A percentile compares a stretch with the other conserved stretches of the same genome.
Evolutionary conservation across 352 stramenopile species (phyloP).

Genomic region (Phytophthora sansomeana): DNA sequence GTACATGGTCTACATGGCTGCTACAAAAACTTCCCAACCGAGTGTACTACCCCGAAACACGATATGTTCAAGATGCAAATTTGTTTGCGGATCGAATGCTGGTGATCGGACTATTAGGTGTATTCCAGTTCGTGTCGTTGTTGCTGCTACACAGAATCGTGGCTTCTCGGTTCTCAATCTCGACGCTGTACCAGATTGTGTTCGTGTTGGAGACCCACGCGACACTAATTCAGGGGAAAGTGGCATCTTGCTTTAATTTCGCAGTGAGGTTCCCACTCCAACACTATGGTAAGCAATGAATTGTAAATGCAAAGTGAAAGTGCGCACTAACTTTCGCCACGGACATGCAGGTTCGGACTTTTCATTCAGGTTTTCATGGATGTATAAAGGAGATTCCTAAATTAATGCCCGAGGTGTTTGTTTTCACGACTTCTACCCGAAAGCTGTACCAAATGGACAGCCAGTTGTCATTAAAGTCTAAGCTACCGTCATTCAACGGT

Average conservation of each 20-base stretch:
- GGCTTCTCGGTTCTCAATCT: constrained; percentile 14
- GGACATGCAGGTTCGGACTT: constrained; percentile 1
- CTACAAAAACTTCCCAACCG: constrained; percentile 23
- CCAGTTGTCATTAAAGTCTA: no score
- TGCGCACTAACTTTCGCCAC: not conserved
- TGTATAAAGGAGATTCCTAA: not conserved
- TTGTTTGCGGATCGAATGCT: constrained; percentile 8
- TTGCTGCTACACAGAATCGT: constrained; percentile 16
- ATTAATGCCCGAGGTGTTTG: no score
- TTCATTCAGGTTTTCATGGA: constrained; percentile 5
- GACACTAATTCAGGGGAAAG: constrained; percentile 36
- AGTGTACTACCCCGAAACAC: constrained; percentile 14
- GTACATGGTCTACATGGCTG: constrained; percentile 25
- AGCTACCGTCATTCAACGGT: no score
- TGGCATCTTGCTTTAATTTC: constrained; percentile 26
- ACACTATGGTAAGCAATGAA: constrained; percentile 19
- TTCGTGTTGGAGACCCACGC: constrained; percentile 50
- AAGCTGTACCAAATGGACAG: not conserved
- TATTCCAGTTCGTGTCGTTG: constrained; percentile 17
- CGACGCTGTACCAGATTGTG: constrained; percentile 37
- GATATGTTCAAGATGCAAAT: not conserved
- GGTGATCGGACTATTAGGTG: constrained; percentile 12
- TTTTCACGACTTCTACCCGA: no score
- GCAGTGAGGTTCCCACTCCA: constrained; percentile 6
- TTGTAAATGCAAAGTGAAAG: not conserved